Evolutionary conservation across 179 eudicot genomes (phyloP).

Genomic region (Beta corolliflora): DNA sequence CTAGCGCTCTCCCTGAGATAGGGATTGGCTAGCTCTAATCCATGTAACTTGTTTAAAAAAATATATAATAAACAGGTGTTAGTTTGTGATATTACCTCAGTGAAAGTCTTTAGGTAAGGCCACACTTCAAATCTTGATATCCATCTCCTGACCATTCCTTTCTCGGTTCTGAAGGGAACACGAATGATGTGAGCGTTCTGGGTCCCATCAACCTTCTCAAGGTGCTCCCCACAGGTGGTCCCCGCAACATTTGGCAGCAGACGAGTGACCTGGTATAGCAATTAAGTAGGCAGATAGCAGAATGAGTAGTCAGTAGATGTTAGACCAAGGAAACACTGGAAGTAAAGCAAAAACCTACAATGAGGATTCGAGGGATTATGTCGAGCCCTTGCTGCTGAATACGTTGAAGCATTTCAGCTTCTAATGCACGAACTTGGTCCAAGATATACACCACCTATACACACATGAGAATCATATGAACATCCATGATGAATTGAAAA

Average conservation of each 20-base stretch:
- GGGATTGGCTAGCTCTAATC: neutral
- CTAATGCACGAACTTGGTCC: constrained; percentile 93
- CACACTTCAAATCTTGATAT: constrained; percentile 97
- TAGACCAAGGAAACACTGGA: neutral
- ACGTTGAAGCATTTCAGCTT: constrained; percentile 70
- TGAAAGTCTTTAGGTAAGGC: constrained; percentile 91
- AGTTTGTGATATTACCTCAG: constrained; percentile 49
- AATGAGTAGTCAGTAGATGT: neutral
- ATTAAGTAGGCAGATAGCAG: neutral
- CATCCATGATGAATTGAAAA: neutral
- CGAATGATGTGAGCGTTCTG: constrained; percentile 77
- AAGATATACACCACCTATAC: constrained; percentile 74
- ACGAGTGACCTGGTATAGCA: constrained; percentile 57
- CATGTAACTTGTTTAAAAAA: too few species aligned
- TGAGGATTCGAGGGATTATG: constrained; percentile 74
- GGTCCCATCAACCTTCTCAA: constrained; percentile 72
- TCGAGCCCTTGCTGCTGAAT: constrained; percentile 90
- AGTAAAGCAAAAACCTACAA: constrained; percentile 37
- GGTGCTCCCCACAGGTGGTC: constrained; percentile 77
- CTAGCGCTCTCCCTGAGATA: too few species aligned
- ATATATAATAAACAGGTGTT: too few species aligned
- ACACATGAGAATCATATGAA: constrained; percentile 2
- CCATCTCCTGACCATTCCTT: constrained; percentile 91
- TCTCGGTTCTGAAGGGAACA: constrained; percentile 86
- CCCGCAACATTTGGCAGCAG: constrained; percentile 87